Evolutionary conservation across 331 rosid species (phyloP), one percentile per base, ranked within the genome.

Genomic region (Arachis monticola): DNA sequence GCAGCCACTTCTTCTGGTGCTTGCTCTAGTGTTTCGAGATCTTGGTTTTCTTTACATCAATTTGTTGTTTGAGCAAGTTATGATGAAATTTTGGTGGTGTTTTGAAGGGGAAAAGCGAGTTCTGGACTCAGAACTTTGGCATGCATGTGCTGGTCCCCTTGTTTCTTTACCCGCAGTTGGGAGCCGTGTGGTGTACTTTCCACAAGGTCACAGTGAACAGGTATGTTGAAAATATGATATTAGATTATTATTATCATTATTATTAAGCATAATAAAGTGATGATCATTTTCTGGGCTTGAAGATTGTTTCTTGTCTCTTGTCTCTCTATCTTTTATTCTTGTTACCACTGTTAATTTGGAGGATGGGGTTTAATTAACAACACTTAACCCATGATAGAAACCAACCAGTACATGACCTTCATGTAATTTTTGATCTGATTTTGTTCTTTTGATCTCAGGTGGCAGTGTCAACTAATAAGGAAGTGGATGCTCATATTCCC

Each of bases 81-180:
- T 62, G 78, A 51, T 69, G 79, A 80, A 59, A 63, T 70, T 40
- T 51, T 27, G 75, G 1, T 74, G 79, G 35, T 22, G 60, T 74
- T 87, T 85, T 91, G 80, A 86, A 94, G 98, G 95, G 83, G 98
- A 91, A 81, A 86, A 60, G 83, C 82, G 92, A 82, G 97, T 91
- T 75, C 87, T 91, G 64, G 95, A 94, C 80, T 91, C 98, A 53
- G 98, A 94, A 81, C 98, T 94, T 46, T 94, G 98, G 98, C 98
- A 85, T 22, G 27, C 27, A 22, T 22, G 27, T 22, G 27, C 27
- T 22, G 27, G 27, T 22, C 27, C 27, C 27, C 27, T 22, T 22
- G 27, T 22, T 22, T 22, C 27, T 22, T 22, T 22, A 22, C 27
- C 27, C 1, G 27, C 27, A 22, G 27, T 22, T 22, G 27, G 27